Evolutionary conservation across 2,329 filamentous ascomycete genomes (phyloP), one percentile per base, ranked within the genome.

Genomic region (Clarireedia homoeocarpa): DNA sequence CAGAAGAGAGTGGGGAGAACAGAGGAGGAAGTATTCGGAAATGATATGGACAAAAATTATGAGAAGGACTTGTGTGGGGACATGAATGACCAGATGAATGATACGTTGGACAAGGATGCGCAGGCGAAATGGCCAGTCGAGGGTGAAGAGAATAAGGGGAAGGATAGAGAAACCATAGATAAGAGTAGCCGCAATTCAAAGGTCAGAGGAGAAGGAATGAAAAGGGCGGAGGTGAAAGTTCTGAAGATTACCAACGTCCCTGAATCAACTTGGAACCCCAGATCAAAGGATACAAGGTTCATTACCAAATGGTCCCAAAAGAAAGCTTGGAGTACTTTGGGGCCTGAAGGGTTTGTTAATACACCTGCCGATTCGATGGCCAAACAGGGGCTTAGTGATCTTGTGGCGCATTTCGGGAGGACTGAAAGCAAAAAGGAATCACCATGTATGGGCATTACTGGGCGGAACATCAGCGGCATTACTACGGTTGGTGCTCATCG

Each of bases 1-100:
- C 64, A 66, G 39, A 67, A 65, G 51, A 66, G 45, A 7, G 40
- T 51, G 30, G 40, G 5, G 23, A 49, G n/a, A 6, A 46, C 49
- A 50, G 53, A 51, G 4, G 20, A 20, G 5, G 53, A 23, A 2
- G 15, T 12, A 24, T 23, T 44, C 26, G 23, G 1, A 20, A n/a
- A 38, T 17, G 47, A 45, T 1, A 2, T n/a, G 2, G 38, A 24
- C 17, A 48, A 50, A 20, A 15, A 27, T 44, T 12, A 26, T 23
- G 24, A 5, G 2, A 30, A 17, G 6, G 23, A 49, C n/a, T 15
- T 6, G 5, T 15, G 2, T 15, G 2, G 9, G n/a, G 45, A 30
- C 12, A 4, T n/a, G 24, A 38, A 53, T 4, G 27, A 38, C 14
- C 36, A 57, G 30, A 12, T 14, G 12, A 26, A 24, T 9, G 14